Evolutionary conservation across 2,329 filamentous ascomycete species (phyloP).

Genomic region (Arthroderma sp.): DNA sequence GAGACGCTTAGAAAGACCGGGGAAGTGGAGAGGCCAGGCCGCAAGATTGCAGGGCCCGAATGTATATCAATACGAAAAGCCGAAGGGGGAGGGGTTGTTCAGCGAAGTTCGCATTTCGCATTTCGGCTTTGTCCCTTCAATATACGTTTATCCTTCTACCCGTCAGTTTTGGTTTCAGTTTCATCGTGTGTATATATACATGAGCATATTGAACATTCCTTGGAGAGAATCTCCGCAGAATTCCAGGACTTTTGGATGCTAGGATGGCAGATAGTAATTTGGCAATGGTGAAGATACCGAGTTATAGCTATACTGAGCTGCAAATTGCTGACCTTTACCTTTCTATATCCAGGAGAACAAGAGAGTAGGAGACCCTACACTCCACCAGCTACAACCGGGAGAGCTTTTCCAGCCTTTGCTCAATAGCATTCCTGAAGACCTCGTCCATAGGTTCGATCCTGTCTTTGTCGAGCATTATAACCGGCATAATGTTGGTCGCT

Average conservation of each 20-base stretch:
- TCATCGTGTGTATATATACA: too few species aligned
- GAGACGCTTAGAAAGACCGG: not conserved
- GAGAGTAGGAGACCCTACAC: constrained; percentile 13
- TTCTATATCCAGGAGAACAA: not conserved
- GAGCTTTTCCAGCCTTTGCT: constrained; percentile 26
- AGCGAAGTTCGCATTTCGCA: not conserved
- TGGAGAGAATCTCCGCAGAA: too few species aligned
- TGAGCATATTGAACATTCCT: too few species aligned
- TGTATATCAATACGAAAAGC: not conserved
- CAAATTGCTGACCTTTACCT: not conserved
- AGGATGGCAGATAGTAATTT: not conserved
- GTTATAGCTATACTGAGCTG: not conserved
- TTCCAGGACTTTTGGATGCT: too few species aligned
- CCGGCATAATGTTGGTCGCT: constrained; percentile 31
- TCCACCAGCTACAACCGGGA: constrained; percentile 20
- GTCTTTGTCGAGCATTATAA: constrained; percentile 33
- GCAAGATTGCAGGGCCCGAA: not conserved
- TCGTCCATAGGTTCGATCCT: constrained; percentile 30
- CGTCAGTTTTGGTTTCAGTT: too few species aligned
- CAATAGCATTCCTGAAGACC: constrained; percentile 31
- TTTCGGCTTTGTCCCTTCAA: not conserved
- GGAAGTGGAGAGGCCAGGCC: not conserved
- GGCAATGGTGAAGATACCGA: constrained; percentile 1
- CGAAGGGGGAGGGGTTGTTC: not conserved
- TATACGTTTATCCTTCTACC: too few species aligned